phyloP scores from a whole-genome alignment of 805 yeast genomes.

The Grigorovia yakushimaensis region DNA sequence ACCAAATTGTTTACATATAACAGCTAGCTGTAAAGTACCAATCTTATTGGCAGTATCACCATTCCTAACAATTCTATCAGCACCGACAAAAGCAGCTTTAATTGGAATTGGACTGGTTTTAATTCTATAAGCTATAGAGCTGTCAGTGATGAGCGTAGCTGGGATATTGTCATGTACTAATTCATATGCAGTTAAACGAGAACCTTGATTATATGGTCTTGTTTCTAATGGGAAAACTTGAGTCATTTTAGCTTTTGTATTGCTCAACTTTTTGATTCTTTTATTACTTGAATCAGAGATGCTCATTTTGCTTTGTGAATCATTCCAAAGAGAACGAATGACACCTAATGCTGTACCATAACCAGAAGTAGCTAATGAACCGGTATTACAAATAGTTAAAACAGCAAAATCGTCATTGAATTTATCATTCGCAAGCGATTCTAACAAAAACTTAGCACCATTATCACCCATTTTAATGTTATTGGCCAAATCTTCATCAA shows the following conservation, averaged over 20 bases:
- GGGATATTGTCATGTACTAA: constrained; percentile 80
- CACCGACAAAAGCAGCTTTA: constrained; percentile 84
- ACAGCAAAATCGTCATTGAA: constrained; percentile 65
- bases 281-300: constrained; percentile 8
- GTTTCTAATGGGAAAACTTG: constrained; percentile 88
- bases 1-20: constrained; percentile 53
- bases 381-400: constrained; percentile 91
- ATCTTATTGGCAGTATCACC: constrained; percentile 97
- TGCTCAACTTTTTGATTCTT: constrained; percentile 14
- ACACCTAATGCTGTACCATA: constrained; percentile 96
- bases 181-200: constrained; percentile 86
- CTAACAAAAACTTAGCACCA: constrained; percentile 61
- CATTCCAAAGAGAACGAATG: constrained; percentile 57
- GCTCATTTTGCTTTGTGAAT: constrained; percentile 26
- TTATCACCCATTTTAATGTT: constrained; percentile 70
- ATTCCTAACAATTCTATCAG: constrained; percentile 84
- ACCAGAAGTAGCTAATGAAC: constrained; percentile 94
- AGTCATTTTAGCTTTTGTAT: constrained; percentile 39
- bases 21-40: constrained; percentile 84
- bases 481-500: constrained; percentile 68
- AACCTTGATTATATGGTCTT: constrained; percentile 94
- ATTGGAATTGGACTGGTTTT: constrained; percentile 46
- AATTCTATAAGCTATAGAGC: constrained; percentile 78
- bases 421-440: constrained; percentile 36
- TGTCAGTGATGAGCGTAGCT: constrained; percentile 79